Evolutionary conservation across 495 filamentous ascomycete species (phyloP).

Genomic region (Lichina pygmaea): DNA sequence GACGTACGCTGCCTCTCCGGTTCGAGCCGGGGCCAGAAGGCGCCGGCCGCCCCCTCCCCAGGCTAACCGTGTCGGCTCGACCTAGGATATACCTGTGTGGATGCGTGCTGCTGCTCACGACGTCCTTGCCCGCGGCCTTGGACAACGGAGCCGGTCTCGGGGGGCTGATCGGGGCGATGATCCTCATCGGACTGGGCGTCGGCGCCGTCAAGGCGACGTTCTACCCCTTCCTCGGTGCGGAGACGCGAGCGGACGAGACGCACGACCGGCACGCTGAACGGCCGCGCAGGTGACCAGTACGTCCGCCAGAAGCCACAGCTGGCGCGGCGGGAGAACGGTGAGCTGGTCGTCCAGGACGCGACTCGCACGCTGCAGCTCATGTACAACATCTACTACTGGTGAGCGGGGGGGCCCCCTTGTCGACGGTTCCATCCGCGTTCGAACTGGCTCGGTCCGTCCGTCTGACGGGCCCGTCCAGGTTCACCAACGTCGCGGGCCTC

Average conservation of each 20-base stretch:
- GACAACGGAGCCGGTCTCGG: slow-evolving; percentile 8
- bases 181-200: slow-evolving; percentile 31
- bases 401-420: too few relatives aligned
- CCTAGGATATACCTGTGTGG: slow-evolving; percentile 13
- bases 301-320: too few relatives aligned
- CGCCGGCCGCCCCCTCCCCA: too few relatives aligned
- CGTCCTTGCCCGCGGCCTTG: slow-evolving; percentile 11
- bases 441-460: slow-evolving; percentile 29
- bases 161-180: slow-evolving; percentile 13
- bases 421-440: background rate
- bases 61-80: background rate
- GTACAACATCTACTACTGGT: slow-evolving; percentile 23
- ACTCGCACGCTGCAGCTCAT: slow-evolving; percentile 47
- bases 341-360: slow-evolving; percentile 52
- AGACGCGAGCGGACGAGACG: slow-evolving; percentile 37
- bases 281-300: too few relatives aligned
- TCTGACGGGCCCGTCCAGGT: slow-evolving; percentile 12
- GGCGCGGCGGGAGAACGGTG: slow-evolving; percentile 21
- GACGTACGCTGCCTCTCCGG: slow-evolving; percentile 1
- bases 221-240: slow-evolving; percentile 39
- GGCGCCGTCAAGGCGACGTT: slow-evolving; percentile 59
- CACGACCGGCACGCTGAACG: slow-evolving; percentile 16
- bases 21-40: too few relatives aligned
- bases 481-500: slow-evolving; percentile 49
- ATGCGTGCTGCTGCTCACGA: slow-evolving; percentile 14